phyloP scores from a whole-genome alignment of 306 rosid genomes.

The Cucurbita maxima region DNA sequence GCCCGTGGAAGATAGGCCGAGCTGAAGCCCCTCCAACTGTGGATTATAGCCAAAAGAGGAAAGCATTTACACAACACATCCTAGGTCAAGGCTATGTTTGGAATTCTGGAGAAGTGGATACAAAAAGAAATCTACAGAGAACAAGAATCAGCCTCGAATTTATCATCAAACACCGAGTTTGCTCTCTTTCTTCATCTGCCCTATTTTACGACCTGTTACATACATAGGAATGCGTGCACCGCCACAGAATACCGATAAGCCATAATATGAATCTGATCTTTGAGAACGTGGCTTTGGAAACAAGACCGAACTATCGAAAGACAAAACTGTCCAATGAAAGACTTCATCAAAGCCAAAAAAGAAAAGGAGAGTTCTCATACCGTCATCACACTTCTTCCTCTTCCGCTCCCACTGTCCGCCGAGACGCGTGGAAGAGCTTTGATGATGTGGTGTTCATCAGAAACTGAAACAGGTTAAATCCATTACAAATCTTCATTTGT shows the following conservation, averaged over 20 bases:
- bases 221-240: not conserved
- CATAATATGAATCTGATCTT: not conserved
- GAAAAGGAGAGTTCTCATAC: not conserved
- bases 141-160: not conserved
- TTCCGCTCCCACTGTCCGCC: not conserved
- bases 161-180: not conserved
- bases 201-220: not conserved
- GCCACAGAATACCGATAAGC: slow-evolving; percentile 2
- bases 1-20: not conserved
- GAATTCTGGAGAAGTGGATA: not conserved
- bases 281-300: not conserved
- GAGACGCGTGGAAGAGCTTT: not conserved
- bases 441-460: not conserved
- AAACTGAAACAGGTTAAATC: not conserved
- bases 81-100: not conserved
- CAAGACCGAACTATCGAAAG: not conserved
- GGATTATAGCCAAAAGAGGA: not conserved
- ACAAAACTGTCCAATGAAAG: not conserved
- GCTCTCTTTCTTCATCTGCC: not conserved
- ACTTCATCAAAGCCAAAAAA: not conserved
- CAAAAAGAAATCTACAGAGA: not conserved
- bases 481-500: not conserved
- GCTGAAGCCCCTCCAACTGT: not conserved
- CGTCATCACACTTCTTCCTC: not conserved
- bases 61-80: not conserved